A percentile compares a stretch with the other conserved stretches of the same genome.
Evolutionary conservation across 169 alveolate genomes (phyloP).

Genomic region (Babesia ovis): DNA sequence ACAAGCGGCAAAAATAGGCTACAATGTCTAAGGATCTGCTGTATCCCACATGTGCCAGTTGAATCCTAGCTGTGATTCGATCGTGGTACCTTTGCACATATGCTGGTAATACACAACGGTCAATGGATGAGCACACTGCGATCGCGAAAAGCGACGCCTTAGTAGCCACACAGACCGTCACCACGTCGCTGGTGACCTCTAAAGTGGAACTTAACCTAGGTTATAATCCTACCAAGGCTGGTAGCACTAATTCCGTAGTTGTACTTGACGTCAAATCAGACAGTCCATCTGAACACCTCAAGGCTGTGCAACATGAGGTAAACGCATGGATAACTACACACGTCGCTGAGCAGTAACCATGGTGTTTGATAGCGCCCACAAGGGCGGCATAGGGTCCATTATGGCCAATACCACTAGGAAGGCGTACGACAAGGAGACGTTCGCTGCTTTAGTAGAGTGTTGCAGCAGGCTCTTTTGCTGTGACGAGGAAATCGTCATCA

Average conservation of each 20-base stretch:
- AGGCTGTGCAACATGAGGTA: slow-evolving; percentile 56
- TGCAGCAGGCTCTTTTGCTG: slow-evolving; percentile 71
- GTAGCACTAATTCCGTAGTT: not conserved
- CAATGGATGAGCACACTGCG: slow-evolving; percentile 20
- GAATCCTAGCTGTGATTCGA: not conserved
- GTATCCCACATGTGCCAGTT: not conserved
- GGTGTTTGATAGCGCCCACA: slow-evolving; percentile 7
- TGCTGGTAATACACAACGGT: not conserved
- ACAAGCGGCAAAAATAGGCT: not conserved
- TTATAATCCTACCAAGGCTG: not conserved
- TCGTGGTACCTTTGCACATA: not conserved
- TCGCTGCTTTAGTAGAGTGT: slow-evolving; percentile 66
- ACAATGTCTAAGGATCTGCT: not conserved
- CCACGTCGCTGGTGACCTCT: slow-evolving; percentile 57
- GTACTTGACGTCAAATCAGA: slow-evolving; percentile 29
- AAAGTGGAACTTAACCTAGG: slow-evolving; percentile 15
- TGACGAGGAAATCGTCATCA: slow-evolving; percentile 75
- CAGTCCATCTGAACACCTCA: slow-evolving; percentile 43
- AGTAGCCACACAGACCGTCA: slow-evolving; percentile 14
- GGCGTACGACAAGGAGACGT: slow-evolving; percentile 68
- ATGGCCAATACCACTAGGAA: slow-evolving; percentile 50
- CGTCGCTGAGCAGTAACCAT: slow-evolving; percentile 16
- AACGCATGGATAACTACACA: slow-evolving; percentile 58
- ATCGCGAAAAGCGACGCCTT: slow-evolving; percentile 11
- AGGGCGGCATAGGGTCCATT: slow-evolving; percentile 33